These are phyloP conservation scores for Saccharomycopsis schoenii DNA, from an alignment of 805 yeast genomes.

Conservation along the genomic window DNA sequence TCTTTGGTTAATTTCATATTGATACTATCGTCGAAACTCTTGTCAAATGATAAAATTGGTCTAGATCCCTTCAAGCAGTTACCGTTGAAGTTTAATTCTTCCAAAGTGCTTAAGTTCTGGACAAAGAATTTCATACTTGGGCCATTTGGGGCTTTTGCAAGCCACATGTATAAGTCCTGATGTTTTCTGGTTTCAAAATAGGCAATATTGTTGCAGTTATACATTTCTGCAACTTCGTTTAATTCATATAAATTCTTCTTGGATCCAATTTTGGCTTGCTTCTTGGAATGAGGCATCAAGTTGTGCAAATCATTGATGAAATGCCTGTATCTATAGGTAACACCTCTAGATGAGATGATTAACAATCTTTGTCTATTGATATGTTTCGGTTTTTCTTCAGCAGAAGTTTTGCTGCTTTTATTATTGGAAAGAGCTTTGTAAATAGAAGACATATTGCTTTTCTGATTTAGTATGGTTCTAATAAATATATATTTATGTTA, in stretches of 20 bases:
- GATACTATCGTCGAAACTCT: constrained; percentile 50
- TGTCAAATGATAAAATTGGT: constrained; percentile 85
- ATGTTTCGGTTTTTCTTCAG: constrained; percentile 38
- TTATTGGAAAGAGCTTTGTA: constrained; percentile 49
- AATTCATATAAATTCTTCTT: constrained; percentile 81
- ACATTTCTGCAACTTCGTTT: constrained; percentile 92
- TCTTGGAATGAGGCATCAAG: constrained; percentile 87
- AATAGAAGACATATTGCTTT: constrained; percentile 50
- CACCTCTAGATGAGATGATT: constrained; percentile 88
- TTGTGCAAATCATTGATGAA: constrained; percentile 69
- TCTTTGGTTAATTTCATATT: constrained; percentile 76
- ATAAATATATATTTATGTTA: neutral
- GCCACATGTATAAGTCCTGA: constrained; percentile 88
- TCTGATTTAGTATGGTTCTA: too few relatives aligned
- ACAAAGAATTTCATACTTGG: constrained; percentile 91
- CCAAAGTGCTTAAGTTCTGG: constrained; percentile 92
- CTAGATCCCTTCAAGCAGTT: constrained; percentile 93
- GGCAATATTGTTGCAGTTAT: constrained; percentile 91
- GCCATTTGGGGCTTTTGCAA: constrained; percentile 95
- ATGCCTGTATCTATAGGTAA: constrained; percentile 92
- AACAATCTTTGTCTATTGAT: constrained; percentile 83
- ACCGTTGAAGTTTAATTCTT: constrained; percentile 93
- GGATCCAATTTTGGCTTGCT: constrained; percentile 91
- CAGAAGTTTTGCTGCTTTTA: constrained; percentile 27
- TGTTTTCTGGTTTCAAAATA: constrained; percentile 96